phyloP scores from a whole-genome alignment of 2,329 filamentous ascomycete genomes.

The Clarireedia monteithiana region DNA sequence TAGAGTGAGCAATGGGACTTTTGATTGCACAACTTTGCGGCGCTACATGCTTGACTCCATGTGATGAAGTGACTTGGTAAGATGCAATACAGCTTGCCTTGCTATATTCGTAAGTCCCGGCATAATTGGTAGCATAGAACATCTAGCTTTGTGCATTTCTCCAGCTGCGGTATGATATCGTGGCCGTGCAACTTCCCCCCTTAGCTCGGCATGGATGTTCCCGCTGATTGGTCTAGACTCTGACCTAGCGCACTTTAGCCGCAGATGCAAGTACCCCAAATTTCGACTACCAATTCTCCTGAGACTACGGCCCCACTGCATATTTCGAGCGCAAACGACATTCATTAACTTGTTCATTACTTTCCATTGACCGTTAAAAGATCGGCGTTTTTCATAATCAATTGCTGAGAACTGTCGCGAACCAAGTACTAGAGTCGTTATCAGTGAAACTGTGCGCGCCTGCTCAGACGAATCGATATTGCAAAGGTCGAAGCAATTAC shows the following conservation, averaged over 20 bases:
- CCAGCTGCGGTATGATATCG: too few species aligned
- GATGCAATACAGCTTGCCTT: too few species aligned
- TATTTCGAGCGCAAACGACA: not conserved
- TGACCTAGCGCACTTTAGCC: constrained; percentile 1
- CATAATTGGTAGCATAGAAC: too few species aligned
- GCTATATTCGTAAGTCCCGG: too few species aligned
- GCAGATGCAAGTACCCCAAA: constrained; percentile 1
- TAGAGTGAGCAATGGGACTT: constrained; percentile 9
- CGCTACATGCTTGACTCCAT: not conserved
- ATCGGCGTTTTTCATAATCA: too few species aligned
- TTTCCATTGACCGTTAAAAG: too few species aligned
- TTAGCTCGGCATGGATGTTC: not conserved
- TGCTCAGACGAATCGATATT: not conserved
- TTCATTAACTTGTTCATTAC: not conserved
- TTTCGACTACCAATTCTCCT: not conserved
- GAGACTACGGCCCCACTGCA: not conserved
- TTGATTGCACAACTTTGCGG: not conserved
- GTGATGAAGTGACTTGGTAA: not conserved
- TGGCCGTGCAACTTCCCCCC: not conserved
- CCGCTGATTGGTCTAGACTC: constrained; percentile 5
- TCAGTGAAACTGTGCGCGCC: too few species aligned
- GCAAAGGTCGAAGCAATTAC: too few species aligned
- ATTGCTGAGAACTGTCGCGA: too few species aligned
- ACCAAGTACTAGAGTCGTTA: too few species aligned
- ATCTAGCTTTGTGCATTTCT: not conserved